A percentile compares a stretch with the other conserved stretches of the same genome.
These are phyloP conservation scores for Marasmius fiardii DNA, from an alignment of 1,284 basidiomycete species.

Conservation along the genomic window DNA sequence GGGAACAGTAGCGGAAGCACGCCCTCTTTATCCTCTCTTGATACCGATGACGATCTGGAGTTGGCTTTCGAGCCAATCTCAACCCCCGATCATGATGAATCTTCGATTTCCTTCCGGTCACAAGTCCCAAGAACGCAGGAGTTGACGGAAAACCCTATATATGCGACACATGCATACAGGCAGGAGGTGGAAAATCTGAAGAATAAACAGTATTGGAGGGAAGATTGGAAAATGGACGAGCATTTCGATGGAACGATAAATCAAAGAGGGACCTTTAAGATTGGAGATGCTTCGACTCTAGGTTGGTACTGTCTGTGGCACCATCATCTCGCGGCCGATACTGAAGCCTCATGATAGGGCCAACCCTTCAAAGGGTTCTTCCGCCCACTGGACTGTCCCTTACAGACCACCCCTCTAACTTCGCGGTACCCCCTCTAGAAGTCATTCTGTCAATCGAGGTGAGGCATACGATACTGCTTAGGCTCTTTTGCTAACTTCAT, in stretches of 20 bases:
- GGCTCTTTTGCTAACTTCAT: neutral
- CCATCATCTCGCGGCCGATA: neutral
- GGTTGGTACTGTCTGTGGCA: slow-evolving; percentile 33
- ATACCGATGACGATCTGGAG: slow-evolving; percentile 37
- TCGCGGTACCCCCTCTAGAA: slow-evolving; percentile 22
- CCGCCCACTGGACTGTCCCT: neutral
- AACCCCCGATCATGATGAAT: slow-evolving; percentile 6
- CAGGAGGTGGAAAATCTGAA: slow-evolving; percentile 56
- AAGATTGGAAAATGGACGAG: slow-evolving; percentile 52
- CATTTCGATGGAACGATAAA: slow-evolving; percentile 25
- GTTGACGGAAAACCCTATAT: slow-evolving; percentile 13
- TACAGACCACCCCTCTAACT: slow-evolving; percentile 20
- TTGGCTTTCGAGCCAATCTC: slow-evolving; percentile 22
- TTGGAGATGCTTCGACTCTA: slow-evolving; percentile 66
- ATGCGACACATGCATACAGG: slow-evolving; percentile 38
- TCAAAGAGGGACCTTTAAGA: slow-evolving; percentile 40
- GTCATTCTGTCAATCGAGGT: slow-evolving; percentile 7
- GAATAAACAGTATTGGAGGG: slow-evolving; percentile 65
- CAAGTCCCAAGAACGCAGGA: slow-evolving; percentile 8
- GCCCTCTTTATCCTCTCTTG: slow-evolving; percentile 43
- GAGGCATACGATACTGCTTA: neutral
- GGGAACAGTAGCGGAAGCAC: slow-evolving; percentile 40
- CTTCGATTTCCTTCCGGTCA: neutral
- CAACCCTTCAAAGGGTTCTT: slow-evolving; percentile 38
- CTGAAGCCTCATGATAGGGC: slow-evolving; percentile 33